A percentile compares a stretch with the other conserved stretches of the same genome.
Evolutionary conservation across 257 asterid species (phyloP).

Genomic region (Solanum tacnaense): DNA sequence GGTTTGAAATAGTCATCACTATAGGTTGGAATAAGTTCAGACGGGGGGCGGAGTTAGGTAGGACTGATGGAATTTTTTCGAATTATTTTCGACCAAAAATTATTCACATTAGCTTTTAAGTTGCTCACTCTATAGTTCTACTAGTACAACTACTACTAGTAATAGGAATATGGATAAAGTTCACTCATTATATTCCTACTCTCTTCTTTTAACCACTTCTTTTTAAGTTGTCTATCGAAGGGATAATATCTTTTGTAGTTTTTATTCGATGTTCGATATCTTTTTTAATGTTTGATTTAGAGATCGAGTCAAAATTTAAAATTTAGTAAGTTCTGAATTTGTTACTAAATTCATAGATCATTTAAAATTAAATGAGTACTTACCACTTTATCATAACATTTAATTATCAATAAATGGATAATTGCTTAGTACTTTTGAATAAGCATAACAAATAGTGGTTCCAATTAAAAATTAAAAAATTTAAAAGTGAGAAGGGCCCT

Average conservation of each 20-base stretch:
- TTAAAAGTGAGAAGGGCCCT: too few relatives aligned
- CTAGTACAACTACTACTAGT: not conserved
- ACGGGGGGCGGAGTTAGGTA: not conserved
- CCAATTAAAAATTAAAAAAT: too few relatives aligned
- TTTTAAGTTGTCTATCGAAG: not conserved
- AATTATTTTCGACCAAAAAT: not conserved
- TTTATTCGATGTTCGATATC: accelerated
- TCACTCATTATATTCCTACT: not conserved
- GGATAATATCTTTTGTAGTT: accelerated
- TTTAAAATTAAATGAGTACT: too few relatives aligned
- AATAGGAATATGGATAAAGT: not conserved
- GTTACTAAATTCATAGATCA: not conserved
- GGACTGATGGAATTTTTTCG: accelerated
- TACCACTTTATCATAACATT: too few relatives aligned
- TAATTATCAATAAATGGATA: not conserved
- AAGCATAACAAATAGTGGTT: too few relatives aligned
- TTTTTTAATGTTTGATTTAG: not conserved
- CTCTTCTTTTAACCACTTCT: not conserved
- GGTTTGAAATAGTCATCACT: not conserved
- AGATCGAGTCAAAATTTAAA: not conserved
- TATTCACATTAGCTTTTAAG: not conserved
- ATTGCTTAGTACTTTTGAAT: too few relatives aligned
- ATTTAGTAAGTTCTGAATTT: not conserved
- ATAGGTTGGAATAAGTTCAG: not conserved
- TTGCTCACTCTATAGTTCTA: not conserved